Evolutionary conservation across 2,329 filamentous ascomycete genomes (phyloP).

Genomic region (Fusarium euwallaceae): DNA sequence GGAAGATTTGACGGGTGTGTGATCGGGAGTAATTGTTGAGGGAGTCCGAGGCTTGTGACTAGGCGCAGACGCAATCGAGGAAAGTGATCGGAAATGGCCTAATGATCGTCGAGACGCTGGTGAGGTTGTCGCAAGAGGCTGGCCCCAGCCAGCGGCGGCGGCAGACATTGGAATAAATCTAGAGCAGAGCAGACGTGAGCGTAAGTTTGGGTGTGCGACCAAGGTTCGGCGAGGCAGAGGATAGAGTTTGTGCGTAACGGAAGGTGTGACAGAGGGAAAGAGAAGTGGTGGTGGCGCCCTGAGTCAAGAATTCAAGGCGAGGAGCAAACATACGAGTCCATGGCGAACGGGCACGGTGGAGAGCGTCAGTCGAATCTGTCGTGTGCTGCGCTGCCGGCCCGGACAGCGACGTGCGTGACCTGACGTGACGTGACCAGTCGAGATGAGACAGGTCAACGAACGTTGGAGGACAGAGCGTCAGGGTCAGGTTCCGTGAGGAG

Average conservation of each 20-base stretch:
- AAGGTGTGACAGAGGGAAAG: conserved; percentile 15
- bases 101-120: conserved; percentile 53
- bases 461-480: conserved; percentile 19
- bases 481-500: background rate
- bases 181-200: conserved; percentile 26
- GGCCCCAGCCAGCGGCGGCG: conserved; percentile 64
- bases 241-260: conserved; percentile 26
- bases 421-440: conserved; percentile 39
- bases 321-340: conserved; percentile 50
- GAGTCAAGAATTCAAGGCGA: conserved; percentile 31
- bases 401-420: conserved; percentile 42
- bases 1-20: conserved; percentile 56
- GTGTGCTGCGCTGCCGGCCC: conserved; percentile 39
- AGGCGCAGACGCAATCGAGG: conserved; percentile 62
- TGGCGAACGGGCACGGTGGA: conserved; percentile 40
- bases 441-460: conserved; percentile 27
- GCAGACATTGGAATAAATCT: conserved; percentile 64
- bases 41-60: conserved; percentile 55
- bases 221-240: conserved; percentile 13
- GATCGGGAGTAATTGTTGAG: conserved; percentile 48
- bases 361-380: conserved; percentile 42
- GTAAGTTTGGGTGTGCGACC: conserved; percentile 3
- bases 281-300: conserved; percentile 22
- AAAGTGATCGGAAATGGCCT: conserved; percentile 67
- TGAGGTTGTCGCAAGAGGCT: conserved; percentile 51